These are phyloP conservation scores for Globisporangium heterothallicum DNA, from an alignment of 352 stramenopile genomes.

Conservation along the genomic window DNA sequence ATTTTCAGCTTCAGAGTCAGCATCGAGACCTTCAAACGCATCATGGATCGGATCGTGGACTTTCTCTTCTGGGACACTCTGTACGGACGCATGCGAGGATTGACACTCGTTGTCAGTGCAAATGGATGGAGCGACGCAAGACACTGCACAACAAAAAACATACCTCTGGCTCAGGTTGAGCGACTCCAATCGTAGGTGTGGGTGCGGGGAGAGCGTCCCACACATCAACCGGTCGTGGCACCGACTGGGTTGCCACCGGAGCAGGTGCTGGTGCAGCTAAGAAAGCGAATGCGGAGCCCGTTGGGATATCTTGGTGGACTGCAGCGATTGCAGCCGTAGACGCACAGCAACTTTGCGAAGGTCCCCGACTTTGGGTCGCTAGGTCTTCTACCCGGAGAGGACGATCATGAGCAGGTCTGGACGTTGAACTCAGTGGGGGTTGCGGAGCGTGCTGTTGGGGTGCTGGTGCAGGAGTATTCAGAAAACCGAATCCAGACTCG, in stretches of 20 bases:
- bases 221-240: slow-evolving; percentile 31
- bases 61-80: slow-evolving; percentile 16
- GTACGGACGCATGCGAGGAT: too few species aligned
- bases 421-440: slow-evolving; percentile 10
- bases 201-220: slow-evolving; percentile 57
- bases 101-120: too few species aligned
- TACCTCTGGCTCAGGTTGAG: slow-evolving; percentile 1
- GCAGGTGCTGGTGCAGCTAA: slow-evolving; percentile 19
- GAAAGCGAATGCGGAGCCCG: slow-evolving; percentile 49
- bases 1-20: slow-evolving; percentile 37
- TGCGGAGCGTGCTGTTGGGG: slow-evolving; percentile 3
- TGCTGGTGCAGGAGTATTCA: slow-evolving; percentile 17
- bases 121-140: too few species aligned
- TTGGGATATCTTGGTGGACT: slow-evolving; percentile 12
- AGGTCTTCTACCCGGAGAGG: slow-evolving; percentile 13
- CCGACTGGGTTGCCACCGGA: too few species aligned
- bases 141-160: background rate
- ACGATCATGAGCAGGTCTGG: slow-evolving; percentile 9
- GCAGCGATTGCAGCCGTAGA: too few species aligned
- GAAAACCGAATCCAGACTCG: slow-evolving; percentile 30
- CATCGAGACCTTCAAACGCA: slow-evolving; percentile 64
- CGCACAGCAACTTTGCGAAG: too few species aligned
- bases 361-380: slow-evolving; percentile 5
- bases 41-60: slow-evolving; percentile 70
- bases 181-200: slow-evolving; percentile 19